Percentiles rank a stretch among this genome's conserved stretches.
These are phyloP conservation scores for Saccharomycopsis javanensis DNA, from an alignment of 805 yeast genomes.

Conservation along the genomic window DNA sequence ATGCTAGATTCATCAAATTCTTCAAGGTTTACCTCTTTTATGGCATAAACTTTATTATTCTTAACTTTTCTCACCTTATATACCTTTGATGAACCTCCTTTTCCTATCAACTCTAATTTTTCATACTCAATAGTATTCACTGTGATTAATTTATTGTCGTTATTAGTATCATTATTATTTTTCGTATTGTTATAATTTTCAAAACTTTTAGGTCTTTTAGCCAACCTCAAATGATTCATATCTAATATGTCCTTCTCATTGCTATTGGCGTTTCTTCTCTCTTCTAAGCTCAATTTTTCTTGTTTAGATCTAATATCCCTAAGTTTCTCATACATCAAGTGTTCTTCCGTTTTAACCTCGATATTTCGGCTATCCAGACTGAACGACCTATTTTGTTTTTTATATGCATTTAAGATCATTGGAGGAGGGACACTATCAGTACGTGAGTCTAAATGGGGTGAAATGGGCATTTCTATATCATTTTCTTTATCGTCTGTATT, in stretches of 20 bases:
- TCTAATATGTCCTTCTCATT: background rate
- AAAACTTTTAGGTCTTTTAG: background rate
- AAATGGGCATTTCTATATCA: background rate
- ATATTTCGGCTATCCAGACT: background rate
- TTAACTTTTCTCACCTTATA: constrained; percentile 53
- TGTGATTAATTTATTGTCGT: background rate
- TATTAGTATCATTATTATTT: background rate
- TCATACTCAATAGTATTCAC: constrained; percentile 62
- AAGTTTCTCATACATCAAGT: constrained; percentile 13
- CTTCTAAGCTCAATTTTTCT: constrained; percentile 10
- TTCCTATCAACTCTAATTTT: constrained; percentile 68
- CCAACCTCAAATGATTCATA: background rate
- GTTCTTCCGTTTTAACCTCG: background rate
- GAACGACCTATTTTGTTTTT: background rate
- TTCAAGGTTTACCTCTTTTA: constrained; percentile 72
- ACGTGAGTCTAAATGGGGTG: background rate
- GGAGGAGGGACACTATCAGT: background rate
- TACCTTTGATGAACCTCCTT: constrained; percentile 90
- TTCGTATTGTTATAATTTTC: constrained; percentile 11
- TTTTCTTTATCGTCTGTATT: background rate
- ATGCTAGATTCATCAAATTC: constrained; percentile 70
- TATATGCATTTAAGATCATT: background rate
- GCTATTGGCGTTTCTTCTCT: background rate
- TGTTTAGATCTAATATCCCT: constrained; percentile 13
- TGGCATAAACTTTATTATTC: constrained; percentile 57